Evolutionary conservation across 164 flowering plant species (phyloP), one percentile per base, ranked within the genome.

Genomic region (Annona cherimola): DNA sequence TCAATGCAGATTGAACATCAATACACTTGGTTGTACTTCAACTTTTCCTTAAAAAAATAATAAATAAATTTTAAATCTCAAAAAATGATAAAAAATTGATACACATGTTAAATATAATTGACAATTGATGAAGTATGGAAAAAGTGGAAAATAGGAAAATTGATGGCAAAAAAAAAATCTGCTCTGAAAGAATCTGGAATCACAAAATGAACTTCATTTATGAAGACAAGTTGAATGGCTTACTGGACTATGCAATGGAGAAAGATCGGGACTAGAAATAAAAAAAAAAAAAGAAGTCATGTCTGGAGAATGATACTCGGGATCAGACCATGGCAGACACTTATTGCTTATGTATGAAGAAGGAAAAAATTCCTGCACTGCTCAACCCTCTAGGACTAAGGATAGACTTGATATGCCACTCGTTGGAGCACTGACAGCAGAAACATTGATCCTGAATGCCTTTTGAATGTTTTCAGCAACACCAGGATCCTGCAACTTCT

Each of bases 381-480:
- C 79, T 78, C 59, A 50, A 61, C 68, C 84, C 84, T 67, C 77
- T 80, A 45, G 97, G 94, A 77, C 97, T 90, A n/a, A 63, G 79
- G 18, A 55, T 63, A 68, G 89, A 78, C 94, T 90, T 55, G 89
- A 72, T 43, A 79, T 85, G 6, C 90, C 84, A 74, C 91, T 89
- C 8, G 79, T 64, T 42, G 94, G 93, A 74, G 92, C 90, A 86
- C 94, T 92, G 74, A 63, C 77, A 44, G 45, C 55, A 71, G 90
- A 86, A 70, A 76, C 77, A 74, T 75, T 77, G 35, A 80, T 40
- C 77, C 67, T 60, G 73, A 74, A 82, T 66, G 3, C 41, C 44
- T 77, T 75, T 41, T 63, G 78, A 63, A 57, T 68, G n/a, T 63
- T 78, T 2, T 69, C 80, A 12, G 63, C 73, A 42, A 59, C 9